A percentile compares a stretch with the other conserved stretches of the same genome.
phyloP scores from a whole-genome alignment of 2,329 filamentous ascomycete genomes.

The Talaromyces sp. region DNA sequence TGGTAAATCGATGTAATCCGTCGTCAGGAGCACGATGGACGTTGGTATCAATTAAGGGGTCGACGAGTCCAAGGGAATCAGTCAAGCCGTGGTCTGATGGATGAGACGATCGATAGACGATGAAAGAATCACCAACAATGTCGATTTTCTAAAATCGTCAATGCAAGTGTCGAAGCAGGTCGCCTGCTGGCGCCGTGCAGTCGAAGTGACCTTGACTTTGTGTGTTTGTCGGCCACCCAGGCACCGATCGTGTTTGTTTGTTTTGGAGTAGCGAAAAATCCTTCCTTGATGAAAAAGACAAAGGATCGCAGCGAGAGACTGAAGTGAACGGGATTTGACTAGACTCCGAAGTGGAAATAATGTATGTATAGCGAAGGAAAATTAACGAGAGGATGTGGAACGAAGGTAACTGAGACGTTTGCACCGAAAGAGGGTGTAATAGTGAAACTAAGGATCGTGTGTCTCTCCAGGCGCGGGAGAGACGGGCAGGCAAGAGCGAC shows the following conservation, averaged over 20 bases:
- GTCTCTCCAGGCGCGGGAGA: not conserved
- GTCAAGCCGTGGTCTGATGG: slow-evolving; percentile 12
- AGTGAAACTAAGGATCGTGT: slow-evolving; percentile 6
- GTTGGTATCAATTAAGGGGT: not conserved
- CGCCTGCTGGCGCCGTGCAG: slow-evolving; percentile 15
- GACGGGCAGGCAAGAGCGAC: slow-evolving; percentile 3
- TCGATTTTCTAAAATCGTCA: not conserved
- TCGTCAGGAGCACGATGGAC: not conserved
- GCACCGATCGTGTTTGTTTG: slow-evolving; percentile 4
- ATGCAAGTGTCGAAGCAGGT: slow-evolving; percentile 5
- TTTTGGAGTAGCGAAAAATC: not conserved
- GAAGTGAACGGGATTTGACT: not conserved
- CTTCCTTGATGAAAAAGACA: slow-evolving; percentile 5
- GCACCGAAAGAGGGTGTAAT: slow-evolving; percentile 6
- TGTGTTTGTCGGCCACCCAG: not conserved
- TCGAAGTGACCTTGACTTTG: slow-evolving; percentile 10
- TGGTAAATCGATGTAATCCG: not conserved
- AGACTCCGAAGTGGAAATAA: not conserved
- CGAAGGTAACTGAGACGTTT: not conserved
- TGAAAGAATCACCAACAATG: not conserved
- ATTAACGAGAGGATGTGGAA: slow-evolving; percentile 14
- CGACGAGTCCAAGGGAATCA: not conserved
- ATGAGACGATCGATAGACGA: slow-evolving; percentile 14
- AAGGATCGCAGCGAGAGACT: slow-evolving; percentile 9
- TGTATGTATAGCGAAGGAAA: not conserved